These are phyloP conservation scores for Fusarium tricinctum DNA, from an alignment of 2,329 filamentous ascomycete genomes.

Conservation along the genomic window DNA sequence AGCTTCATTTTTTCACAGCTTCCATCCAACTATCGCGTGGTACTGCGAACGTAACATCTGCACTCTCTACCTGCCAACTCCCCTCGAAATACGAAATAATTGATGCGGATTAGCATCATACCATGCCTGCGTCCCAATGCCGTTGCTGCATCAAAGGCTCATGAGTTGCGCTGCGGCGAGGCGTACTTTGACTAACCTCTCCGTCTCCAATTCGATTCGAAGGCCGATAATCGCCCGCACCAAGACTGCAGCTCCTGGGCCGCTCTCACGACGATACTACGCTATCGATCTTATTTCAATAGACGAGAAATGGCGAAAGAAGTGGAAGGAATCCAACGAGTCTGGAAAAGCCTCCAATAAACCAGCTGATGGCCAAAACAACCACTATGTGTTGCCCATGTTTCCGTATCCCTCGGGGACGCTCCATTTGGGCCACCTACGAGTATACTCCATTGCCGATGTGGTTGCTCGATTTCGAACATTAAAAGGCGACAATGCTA, in stretches of 20 bases:
- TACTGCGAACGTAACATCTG: not conserved
- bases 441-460: slow-evolving; percentile 92
- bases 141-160: slow-evolving; percentile 50
- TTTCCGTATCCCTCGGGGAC: slow-evolving; percentile 92
- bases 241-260: slow-evolving; percentile 8
- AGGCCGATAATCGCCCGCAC: slow-evolving; percentile 27
- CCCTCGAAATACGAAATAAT: slow-evolving; percentile 12
- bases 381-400: slow-evolving; percentile 86
- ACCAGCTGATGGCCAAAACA: slow-evolving; percentile 48
- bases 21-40: slow-evolving; percentile 4
- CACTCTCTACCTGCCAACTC: not conserved
- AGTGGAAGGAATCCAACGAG: slow-evolving; percentile 55
- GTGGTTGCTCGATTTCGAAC: slow-evolving; percentile 82
- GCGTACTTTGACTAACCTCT: slow-evolving; percentile 27
- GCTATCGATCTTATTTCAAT: slow-evolving; percentile 64
- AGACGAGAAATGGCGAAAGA: slow-evolving; percentile 65
- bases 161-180: slow-evolving; percentile 45
- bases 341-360: slow-evolving; percentile 20
- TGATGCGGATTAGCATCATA: slow-evolving; percentile 45
- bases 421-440: slow-evolving; percentile 87
- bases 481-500: slow-evolving; percentile 80
- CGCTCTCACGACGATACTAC: slow-evolving; percentile 53
- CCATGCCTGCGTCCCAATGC: slow-evolving; percentile 51
- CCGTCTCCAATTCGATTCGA: slow-evolving; percentile 26
- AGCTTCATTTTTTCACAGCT: slow-evolving; percentile 39